These are phyloP conservation scores for Apiotrichum domesticum DNA, from an alignment of 1,284 basidiomycete genomes.

Conservation along the genomic window DNA sequence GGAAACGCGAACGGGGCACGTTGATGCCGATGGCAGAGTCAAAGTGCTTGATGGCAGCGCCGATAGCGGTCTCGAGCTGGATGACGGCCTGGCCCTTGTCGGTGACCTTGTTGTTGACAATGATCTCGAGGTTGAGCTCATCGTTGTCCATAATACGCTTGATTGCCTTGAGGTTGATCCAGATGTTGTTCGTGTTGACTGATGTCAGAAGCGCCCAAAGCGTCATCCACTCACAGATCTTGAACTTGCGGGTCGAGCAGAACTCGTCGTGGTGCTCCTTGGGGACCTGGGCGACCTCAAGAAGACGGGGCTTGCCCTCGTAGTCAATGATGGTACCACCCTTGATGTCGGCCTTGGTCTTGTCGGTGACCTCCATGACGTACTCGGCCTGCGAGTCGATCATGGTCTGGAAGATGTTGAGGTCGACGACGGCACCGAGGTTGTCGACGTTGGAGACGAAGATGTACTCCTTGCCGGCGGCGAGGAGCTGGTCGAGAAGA, in stretches of 20 bases:
- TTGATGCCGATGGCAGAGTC: constrained; percentile 86
- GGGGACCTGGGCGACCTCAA: constrained; percentile 98
- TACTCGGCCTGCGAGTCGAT: constrained; percentile 81
- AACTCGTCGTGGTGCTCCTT: constrained; percentile 98
- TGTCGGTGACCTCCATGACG: constrained; percentile 99
- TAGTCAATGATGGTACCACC: constrained; percentile 98
- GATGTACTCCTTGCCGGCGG: constrained; percentile 97
- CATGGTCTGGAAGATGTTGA: constrained; percentile 67
- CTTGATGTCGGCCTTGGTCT: constrained; percentile 99
- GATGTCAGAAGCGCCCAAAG: background rate
- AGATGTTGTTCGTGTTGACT: constrained; percentile 72
- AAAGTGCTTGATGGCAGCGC: constrained; percentile 77
- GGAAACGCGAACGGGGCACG: constrained; percentile 93
- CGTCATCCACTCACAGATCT: constrained; percentile 44
- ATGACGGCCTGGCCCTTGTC: constrained; percentile 82
- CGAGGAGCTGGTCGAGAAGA: constrained; percentile 87
- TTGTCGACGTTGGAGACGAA: constrained; percentile 99
- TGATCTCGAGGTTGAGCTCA: constrained; percentile 73
- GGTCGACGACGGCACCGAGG: constrained; percentile 86
- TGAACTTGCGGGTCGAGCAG: constrained; percentile 80
- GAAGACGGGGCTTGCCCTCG: constrained; percentile 84
- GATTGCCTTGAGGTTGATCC: constrained; percentile 84
- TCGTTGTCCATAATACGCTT: constrained; percentile 90
- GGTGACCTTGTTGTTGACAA: constrained; percentile 83
- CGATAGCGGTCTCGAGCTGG: constrained; percentile 92